These are phyloP conservation scores for Aspergillus diversus DNA, from an alignment of 495 filamentous ascomycete species.

Conservation along the genomic window DNA sequence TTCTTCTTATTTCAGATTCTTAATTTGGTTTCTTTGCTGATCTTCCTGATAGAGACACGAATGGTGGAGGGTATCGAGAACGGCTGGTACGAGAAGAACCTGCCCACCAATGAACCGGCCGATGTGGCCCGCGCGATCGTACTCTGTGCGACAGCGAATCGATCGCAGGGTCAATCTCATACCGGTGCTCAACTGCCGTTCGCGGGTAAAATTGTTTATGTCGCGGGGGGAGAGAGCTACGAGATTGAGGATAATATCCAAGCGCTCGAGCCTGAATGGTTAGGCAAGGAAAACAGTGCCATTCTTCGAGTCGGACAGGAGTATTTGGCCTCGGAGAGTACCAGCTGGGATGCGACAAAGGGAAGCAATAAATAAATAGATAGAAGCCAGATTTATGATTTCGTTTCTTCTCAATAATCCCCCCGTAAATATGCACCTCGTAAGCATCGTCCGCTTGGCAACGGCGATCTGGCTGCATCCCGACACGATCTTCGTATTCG, in stretches of 20 bases:
- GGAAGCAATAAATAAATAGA: not conserved
- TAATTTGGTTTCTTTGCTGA: not conserved
- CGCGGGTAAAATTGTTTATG: slow-evolving; percentile 38
- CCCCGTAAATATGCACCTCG: too few relatives aligned
- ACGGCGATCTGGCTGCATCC: too few relatives aligned
- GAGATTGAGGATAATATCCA: slow-evolving; percentile 42
- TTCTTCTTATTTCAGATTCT: not conserved
- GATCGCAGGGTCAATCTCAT: slow-evolving; percentile 23
- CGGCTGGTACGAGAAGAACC: slow-evolving; percentile 34
- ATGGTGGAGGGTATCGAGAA: slow-evolving; percentile 40
- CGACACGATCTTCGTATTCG: too few relatives aligned
- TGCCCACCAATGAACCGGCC: slow-evolving; percentile 38
- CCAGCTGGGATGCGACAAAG: not conserved
- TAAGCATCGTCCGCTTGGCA: too few relatives aligned
- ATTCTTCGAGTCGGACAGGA: slow-evolving; percentile 23
- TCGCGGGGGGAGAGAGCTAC: slow-evolving; percentile 37
- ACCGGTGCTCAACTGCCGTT: slow-evolving; percentile 32
- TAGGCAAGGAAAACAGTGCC: slow-evolving; percentile 36
- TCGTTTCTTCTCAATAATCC: too few relatives aligned
- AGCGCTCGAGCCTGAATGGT: slow-evolving; percentile 35
- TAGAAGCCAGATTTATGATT: too few relatives aligned
- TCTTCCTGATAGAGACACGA: slow-evolving; percentile 28
- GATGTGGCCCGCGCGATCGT: slow-evolving; percentile 36
- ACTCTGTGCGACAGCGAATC: slow-evolving; percentile 35
- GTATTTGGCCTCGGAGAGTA: not conserved